Evolutionary conservation across 805 yeast species (phyloP), one percentile per base, ranked within the genome.

Genomic region (Saccharomyces mikatae): DNA sequence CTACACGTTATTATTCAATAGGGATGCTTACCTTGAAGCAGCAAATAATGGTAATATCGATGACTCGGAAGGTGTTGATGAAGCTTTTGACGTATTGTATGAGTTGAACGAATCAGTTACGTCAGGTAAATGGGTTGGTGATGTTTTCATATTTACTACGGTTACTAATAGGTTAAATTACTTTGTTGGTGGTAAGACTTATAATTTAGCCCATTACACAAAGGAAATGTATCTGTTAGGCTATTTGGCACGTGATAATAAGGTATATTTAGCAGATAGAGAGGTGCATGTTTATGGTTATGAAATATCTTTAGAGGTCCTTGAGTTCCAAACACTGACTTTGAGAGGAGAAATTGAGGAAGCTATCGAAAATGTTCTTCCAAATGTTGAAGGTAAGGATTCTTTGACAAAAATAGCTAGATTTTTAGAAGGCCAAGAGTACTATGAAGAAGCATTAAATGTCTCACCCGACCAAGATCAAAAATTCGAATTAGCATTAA

Each of bases 41-140:
- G 67, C 84, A 41, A 79, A 78, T 48, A 74, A 74, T 49, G 89
- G 81, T 54, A 70, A 76, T 9, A 71, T 80, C 54, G 87, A 83
- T 65, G 80, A 82, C 4, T 95, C 89, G 66, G 97, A 90, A 69
- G 98, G 97, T 60, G 87, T 87, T 41, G 97, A 87, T 66, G 86
- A 80, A 41, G 81, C 92, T 14, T 89, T 94, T 69, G 95, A 88
- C 53, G 91, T 91, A 26, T 75, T 89, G 54, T 81, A 85, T 64
- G 96, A 95, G 58, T 80, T 89, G 56, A 80, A 81, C 55, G 99
- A 94, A 69, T 74, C 83, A 21, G 81, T 92, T 41, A 82, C 87
- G 56, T 85, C 96, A 29, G 97, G 97, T 65, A 86, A 84, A 70
- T 94, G 97, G 90, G 90, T 91, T 64, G 99, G 98, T 61, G 98